Evolutionary conservation across 352 stramenopile genomes (phyloP), one percentile per base, ranked within the genome.

Genomic region (Phytophthora palmivora): DNA sequence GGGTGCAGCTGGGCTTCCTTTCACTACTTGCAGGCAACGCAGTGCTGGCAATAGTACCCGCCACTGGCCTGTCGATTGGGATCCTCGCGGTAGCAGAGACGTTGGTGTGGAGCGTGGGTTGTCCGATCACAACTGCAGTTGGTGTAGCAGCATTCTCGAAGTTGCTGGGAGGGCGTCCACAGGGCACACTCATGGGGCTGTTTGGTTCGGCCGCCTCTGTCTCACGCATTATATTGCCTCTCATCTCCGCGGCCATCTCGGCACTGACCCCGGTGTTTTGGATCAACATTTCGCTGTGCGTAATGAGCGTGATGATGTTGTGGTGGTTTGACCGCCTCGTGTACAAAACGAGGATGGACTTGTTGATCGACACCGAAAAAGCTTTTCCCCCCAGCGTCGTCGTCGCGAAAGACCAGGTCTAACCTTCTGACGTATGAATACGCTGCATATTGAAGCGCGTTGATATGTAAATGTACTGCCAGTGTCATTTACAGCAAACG

Each of bases 41-140:
- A 21, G 24, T 89, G 18, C 53, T 89, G n/a, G 74, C 85, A 2
- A 57, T 84, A 12, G 67, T 76, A 15, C 78, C 74, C 14, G 15
- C 59, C 1, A 30, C 16, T 22, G 38, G 67, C 24, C 54, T 84
- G 6, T 71, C 74, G n/a, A 81, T 89, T 39, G 39, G 44, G 5
- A 72, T 74, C 11, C 50, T 89, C 5, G 51, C 60, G 7, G 22
- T 85, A 12, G 70, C 76, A 0, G 78, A 89, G 36, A 61, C 86
- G 24, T 78, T 90, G 24, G 78, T 92, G 28, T 92, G 81, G 83
- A 89, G 79, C 39, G 80, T 90, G 37, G 83, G 83, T 4, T 90
- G 81, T 48, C 83, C 81, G 4, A 88, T 92, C 41, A 88, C 79
- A 22, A 87, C 81, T 1, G 81, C 84, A 9, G 84, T 91, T 24